Base-by-base conservation (phyloP, 345 rosid genomes). In the Psidium guajava region DNA sequence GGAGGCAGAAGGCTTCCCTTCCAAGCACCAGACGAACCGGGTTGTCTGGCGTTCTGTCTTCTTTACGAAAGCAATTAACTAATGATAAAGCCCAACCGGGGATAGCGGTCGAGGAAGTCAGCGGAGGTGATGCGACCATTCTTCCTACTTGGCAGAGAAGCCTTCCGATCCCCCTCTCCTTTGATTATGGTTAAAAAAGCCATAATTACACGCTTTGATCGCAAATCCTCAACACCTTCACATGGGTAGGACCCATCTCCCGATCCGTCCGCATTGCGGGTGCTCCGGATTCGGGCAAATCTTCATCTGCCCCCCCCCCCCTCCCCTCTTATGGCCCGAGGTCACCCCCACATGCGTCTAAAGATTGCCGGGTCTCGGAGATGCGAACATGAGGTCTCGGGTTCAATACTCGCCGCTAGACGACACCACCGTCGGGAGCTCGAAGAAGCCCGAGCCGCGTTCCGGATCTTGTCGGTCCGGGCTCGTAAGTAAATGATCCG, bases 211-310 rank as follows among this genome's bases (percentile, higher is more conserved):
- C 74, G 85, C 22, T 61, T 83, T 12, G 55, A 83, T 83, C 14
- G 74, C 51, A 47, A 32, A 49, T 83, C 55, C 74, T 8, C 85
- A 61, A 18, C 56, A 20, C 53, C 52, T n/a, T 50, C 85, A 83
- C 85, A 83, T 83, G 85, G 85, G 85, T 83, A 61, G 85, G 85
- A 16, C 85, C 80, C 51, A 47, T 54, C 42, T 55, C 32, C 25
- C 85, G 53, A 83, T 73, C 16, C 11, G 16, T 22, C n/a, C 11
- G 73, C 52, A 47, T 8, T 36, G 13, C 6, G 47, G 47, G 2
- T 10, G 13, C 47, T 21, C 80, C 80, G 80, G 80, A 69, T 12
- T 36, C 80, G 47, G 18, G 47, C n/a, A 47, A 18, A 18, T 2
- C 80, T 69, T 9, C 4, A 4, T 36, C 47, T 69, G 77, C 47